These are phyloP conservation scores for Castanospermum australe DNA, from an alignment of 306 rosid genomes.

Conservation along the genomic window DNA sequence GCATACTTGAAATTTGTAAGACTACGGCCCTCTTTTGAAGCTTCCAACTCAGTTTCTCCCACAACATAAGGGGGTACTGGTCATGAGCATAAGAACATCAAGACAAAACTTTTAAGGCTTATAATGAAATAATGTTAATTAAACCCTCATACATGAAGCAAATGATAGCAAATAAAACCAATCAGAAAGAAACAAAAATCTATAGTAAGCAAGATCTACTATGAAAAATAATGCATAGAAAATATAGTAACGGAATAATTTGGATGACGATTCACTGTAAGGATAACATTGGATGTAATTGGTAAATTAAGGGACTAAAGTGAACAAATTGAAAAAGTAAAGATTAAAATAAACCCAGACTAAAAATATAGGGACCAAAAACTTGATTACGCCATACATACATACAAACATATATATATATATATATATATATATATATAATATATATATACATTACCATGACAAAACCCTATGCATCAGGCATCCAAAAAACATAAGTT, in stretches of 20 bases:
- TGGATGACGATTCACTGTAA: neutral
- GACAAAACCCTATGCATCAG: neutral
- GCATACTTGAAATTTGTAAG: constrained; percentile 80
- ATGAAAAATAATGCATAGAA: neutral
- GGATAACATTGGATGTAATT: neutral
- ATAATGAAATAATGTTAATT: neutral
- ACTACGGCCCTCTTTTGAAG: constrained; percentile 71
- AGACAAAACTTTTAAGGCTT: constrained; percentile 6
- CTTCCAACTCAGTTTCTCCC: constrained; percentile 82
- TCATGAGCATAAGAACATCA: constrained; percentile 30
- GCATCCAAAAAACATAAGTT: neutral
- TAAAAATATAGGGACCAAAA: neutral
- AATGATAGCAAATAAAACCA: neutral
- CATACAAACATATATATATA: neutral
- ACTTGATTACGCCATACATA: neutral
- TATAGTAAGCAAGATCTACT: neutral
- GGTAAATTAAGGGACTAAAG: neutral
- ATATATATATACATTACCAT: neutral
- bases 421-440: too few relatives aligned
- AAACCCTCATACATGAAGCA: neutral
- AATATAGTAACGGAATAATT: neutral
- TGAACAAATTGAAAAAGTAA: neutral
- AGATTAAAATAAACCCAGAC: neutral
- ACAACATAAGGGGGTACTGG: constrained; percentile 74
- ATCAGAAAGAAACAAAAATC: neutral